Evolutionary conservation across 768 basidiomycete genomes (phyloP), one percentile per base, ranked within the genome.

Genomic region (Ramaria sp.): DNA sequence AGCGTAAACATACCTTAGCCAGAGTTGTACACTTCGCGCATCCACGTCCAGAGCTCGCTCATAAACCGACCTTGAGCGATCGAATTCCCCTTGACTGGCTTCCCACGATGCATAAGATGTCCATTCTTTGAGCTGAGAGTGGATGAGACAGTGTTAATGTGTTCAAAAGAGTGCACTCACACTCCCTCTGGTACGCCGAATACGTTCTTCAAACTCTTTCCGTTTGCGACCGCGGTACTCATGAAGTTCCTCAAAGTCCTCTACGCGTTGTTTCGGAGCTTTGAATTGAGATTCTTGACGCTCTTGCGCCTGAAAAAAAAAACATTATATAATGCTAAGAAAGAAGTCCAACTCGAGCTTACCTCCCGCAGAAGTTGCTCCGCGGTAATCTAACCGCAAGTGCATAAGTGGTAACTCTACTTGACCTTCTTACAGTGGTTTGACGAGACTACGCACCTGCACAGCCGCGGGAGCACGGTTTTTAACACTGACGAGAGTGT

Each of bases 21-120:
- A 99, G 60, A 98, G 76, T 64, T 92, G 91, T 38, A 91, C 78
- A 59, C 86, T 88, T 22, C 91, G 78, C 0, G 93, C 79, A 68
- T 98, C 94, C 59, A 99, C 92, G 66, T 98, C 96, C 61, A 99
- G 76, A 0, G 96, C 94, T 63, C 96, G 87, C 71, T 99, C 96
- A 62, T 90, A 99, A 38, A 99, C 86, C 7, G 94, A 97, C 27
- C 96, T 80, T 1, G 96, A 89, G 60, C 95, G 84, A 39, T 91
- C 88, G 65, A 86, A 98, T 75, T 98, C 92, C 63, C 93, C 93
- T 77, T 98, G 96, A 62, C 86, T 88, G 24, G 96, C 92, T 82
- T 93, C 77, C 75, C 76, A 78, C 43, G 71, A 71, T 34, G 76
- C 77, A 63, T 78, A 78, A 51, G 73, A 72, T 55, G 69, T 69